Percentiles rank a stretch among this genome's conserved stretches.
phyloP scores from a whole-genome alignment of 192 early-diverging fungal genomes.

The Coemansia erecta region DNA sequence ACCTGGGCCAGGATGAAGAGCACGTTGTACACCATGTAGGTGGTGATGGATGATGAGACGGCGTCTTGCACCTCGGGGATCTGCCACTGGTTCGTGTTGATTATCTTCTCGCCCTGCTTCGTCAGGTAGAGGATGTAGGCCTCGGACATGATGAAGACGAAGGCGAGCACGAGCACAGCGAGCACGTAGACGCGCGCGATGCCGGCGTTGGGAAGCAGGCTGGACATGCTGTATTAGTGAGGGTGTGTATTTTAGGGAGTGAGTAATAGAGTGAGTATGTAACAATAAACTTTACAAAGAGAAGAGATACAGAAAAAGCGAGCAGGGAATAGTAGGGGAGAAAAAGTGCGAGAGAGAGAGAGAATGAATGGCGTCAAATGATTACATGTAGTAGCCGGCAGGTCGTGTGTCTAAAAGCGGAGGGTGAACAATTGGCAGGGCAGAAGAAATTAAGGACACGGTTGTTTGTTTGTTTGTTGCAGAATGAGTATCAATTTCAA shows the following conservation, averaged over 20 bases:
- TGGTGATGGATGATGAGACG: slow-evolving; percentile 35
- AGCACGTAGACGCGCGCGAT: slow-evolving; percentile 28
- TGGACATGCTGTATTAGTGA: not conserved
- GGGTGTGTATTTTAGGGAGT: not conserved
- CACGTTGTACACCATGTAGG: slow-evolving; percentile 48
- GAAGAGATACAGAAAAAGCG: too few species aligned
- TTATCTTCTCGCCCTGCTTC: slow-evolving; percentile 8
- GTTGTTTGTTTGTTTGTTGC: too few species aligned
- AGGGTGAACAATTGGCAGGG: too few species aligned
- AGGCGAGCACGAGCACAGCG: slow-evolving; percentile 27
- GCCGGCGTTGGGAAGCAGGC: slow-evolving; percentile 20
- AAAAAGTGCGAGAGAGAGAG: too few species aligned
- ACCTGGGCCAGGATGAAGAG: slow-evolving; percentile 46
- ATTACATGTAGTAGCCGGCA: too few species aligned
- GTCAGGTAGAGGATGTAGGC: slow-evolving; percentile 40
- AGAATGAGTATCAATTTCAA: too few species aligned
- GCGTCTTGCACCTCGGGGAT: slow-evolving; percentile 33
- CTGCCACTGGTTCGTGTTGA: slow-evolving; percentile 28
- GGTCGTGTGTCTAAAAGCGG: too few species aligned
- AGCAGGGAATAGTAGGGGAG: too few species aligned
- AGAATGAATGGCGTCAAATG: too few species aligned
- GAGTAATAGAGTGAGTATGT: not conserved
- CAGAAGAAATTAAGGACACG: too few species aligned
- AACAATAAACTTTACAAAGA: too few species aligned
- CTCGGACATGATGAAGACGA: slow-evolving; percentile 40